Evolutionary conservation across 2,329 filamentous ascomycete genomes (phyloP), one percentile per base, ranked within the genome.

Genomic region (Alternaria alternata): DNA sequence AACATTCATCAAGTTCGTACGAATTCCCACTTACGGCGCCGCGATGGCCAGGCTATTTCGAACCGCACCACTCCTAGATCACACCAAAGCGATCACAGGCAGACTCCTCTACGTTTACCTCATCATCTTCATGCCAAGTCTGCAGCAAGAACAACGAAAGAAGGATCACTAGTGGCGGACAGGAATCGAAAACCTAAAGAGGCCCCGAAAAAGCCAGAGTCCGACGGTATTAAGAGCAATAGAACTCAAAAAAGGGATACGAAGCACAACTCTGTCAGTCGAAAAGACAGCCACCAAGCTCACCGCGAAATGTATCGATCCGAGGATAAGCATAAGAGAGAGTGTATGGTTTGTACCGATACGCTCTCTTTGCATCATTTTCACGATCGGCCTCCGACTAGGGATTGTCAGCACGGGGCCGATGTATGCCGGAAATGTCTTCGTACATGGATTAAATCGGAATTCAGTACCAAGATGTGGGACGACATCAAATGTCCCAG

Each of bases 401-500:
- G 57, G 3, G 48, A 57, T 7, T 82, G 80, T 62, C 57, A 59
- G 2, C 80, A 82, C 58, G 53, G 58, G 1, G 53, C 62, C 7
- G 64, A 75, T n/a, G 76, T 74, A 14, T 82, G 80, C 62, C 63
- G 60, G 4, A 66, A 73, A 9, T 82, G 81, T 52, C 68, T 81
- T 6, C 65, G 75, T 16, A 63, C 61, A 32, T 82, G 80, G 80
- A 74, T 82, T n/a, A 57, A 65, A 5, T 72, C 73, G 1, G 74
- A 80, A 51, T 75, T 81, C 52, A 62, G 66, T 7, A 57, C 63
- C 7, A 79, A 79, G 54, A 70, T 78, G 2, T 83, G 82, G 80
- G 80, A 82, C 34, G 77, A 82, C 9, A 80, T 88, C 41, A 75
- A 75, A 44, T 89, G 86, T 52, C 85, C 85, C 3, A 42, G 48